A percentile compares a stretch with the other conserved stretches of the same genome.
These are phyloP conservation scores for Sporisorium scitamineum DNA, from an alignment of 1,284 basidiomycete species.

Conservation along the genomic window DNA sequence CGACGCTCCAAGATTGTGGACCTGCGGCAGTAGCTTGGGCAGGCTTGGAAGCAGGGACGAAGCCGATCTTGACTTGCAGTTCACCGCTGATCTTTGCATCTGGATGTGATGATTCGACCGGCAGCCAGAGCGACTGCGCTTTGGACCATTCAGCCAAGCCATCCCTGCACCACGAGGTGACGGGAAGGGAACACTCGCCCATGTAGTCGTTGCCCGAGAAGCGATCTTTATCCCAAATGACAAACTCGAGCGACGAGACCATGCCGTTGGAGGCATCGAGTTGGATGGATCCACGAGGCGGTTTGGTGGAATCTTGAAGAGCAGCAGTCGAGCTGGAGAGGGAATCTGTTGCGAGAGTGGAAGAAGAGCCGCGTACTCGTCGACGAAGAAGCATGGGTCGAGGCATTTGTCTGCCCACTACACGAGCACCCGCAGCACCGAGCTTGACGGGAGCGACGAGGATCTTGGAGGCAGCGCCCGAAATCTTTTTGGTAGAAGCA, in stretches of 20 bases:
- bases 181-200: slow-evolving; percentile 82
- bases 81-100: slow-evolving; percentile 52
- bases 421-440: slow-evolving; percentile 57
- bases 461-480: slow-evolving; percentile 49
- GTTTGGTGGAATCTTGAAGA: slow-evolving; percentile 11
- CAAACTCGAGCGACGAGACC: slow-evolving; percentile 76
- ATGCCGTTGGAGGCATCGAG: slow-evolving; percentile 49
- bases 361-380: slow-evolving; percentile 13
- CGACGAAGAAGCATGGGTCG: slow-evolving; percentile 52
- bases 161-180: slow-evolving; percentile 82
- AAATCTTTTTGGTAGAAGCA: slow-evolving; percentile 42
- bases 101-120: slow-evolving; percentile 52
- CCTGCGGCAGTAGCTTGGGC: not conserved
- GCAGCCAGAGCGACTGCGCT: slow-evolving; percentile 50
- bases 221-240: slow-evolving; percentile 91
- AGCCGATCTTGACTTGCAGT: slow-evolving; percentile 58
- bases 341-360: not conserved
- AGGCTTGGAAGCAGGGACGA: slow-evolving; percentile 29
- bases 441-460: slow-evolving; percentile 55
- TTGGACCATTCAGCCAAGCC: slow-evolving; percentile 40
- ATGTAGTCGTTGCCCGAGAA: slow-evolving; percentile 84
- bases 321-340: slow-evolving; percentile 7
- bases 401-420: slow-evolving; percentile 53
- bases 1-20: slow-evolving; percentile 31
- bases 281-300: slow-evolving; percentile 46